phyloP scores from a whole-genome alignment of 2,329 filamentous ascomycete genomes.

The Colletotrichum echinochloae region DNA sequence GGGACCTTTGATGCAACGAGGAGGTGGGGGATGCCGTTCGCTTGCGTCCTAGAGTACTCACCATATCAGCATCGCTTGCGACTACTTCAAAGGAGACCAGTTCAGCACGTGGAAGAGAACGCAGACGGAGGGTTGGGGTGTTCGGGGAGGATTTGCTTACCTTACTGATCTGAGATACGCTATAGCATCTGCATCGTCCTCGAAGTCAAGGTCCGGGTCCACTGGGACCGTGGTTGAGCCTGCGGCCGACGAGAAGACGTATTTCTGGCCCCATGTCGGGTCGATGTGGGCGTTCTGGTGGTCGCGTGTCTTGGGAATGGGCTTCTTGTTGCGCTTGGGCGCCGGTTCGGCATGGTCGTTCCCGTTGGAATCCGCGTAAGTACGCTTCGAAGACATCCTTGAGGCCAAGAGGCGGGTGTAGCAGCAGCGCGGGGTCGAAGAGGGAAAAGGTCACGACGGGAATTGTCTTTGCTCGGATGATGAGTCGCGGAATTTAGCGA shows the following conservation, averaged over 20 bases:
- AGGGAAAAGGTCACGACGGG: neutral
- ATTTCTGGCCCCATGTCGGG: constrained; percentile 77
- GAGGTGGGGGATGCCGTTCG: constrained; percentile 77
- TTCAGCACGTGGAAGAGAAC: constrained; percentile 47
- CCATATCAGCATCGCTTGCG: constrained; percentile 59
- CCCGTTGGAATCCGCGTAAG: constrained; percentile 48
- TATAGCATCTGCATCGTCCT: constrained; percentile 75
- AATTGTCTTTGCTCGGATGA: neutral
- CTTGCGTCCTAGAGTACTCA: constrained; percentile 75
- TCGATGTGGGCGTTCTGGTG: constrained; percentile 64
- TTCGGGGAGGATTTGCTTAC: constrained; percentile 59
- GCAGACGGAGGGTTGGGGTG: neutral
- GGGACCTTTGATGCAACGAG: constrained; percentile 71
- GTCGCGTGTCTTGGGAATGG: constrained; percentile 50
- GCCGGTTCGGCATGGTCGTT: constrained; percentile 45
- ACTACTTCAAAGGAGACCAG: constrained; percentile 16
- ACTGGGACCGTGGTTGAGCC: constrained; percentile 57
- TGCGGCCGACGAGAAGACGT: constrained; percentile 75
- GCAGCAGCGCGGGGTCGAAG: neutral
- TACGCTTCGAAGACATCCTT: constrained; percentile 53
- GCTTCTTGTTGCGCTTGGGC: constrained; percentile 44
- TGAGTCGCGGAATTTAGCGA: constrained; percentile 17
- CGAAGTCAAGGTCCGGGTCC: constrained; percentile 73
- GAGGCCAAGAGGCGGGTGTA: neutral
- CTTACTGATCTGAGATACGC: constrained; percentile 78